Conservation (phyloP, 176 grass and related monocot species). For the Aegilops speltoides region DNA sequence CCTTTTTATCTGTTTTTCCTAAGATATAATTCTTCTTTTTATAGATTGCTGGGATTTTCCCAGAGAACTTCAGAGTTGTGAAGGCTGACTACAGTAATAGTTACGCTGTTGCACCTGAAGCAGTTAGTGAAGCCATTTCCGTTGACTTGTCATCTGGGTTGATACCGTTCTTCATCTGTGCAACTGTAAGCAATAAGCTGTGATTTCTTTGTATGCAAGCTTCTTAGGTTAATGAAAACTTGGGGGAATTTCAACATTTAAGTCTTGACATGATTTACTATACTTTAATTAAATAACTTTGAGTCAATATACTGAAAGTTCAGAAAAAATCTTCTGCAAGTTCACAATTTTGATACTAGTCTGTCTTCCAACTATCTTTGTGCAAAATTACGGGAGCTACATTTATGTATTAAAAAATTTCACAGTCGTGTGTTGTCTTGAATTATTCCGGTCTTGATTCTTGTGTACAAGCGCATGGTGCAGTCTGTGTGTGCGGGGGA, state of each 20-base stretch:
- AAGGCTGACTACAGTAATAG: constrained; percentile 40
- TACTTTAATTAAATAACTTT: background rate
- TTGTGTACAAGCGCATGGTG: background rate
- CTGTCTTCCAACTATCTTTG: background rate
- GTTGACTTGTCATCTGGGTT: constrained; percentile 55
- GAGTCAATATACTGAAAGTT: background rate
- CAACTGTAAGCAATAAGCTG: constrained; percentile 49
- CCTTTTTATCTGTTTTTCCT: background rate
- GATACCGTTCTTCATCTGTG: constrained; percentile 74
- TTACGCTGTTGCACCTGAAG: constrained; percentile 51
- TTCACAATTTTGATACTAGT: background rate
- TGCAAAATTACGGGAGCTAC: background rate
- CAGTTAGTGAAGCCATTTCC: constrained; percentile 42
- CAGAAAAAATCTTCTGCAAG: background rate
- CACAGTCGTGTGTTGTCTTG: background rate
- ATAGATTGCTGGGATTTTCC: constrained; percentile 76
- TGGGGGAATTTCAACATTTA: constrained; percentile 1
- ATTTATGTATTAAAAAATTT: background rate
- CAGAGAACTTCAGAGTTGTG: constrained; percentile 57
- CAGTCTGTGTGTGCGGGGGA: background rate
- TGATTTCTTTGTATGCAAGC: constrained; percentile 14
- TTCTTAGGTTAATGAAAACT: constrained; percentile 14
- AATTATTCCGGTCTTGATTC: background rate
- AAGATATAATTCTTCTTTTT: constrained; percentile 20
- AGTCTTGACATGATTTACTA: background rate